Conservation (phyloP, 2,329 filamentous ascomycete genomes). For the Ascochyta pisi region DNA sequence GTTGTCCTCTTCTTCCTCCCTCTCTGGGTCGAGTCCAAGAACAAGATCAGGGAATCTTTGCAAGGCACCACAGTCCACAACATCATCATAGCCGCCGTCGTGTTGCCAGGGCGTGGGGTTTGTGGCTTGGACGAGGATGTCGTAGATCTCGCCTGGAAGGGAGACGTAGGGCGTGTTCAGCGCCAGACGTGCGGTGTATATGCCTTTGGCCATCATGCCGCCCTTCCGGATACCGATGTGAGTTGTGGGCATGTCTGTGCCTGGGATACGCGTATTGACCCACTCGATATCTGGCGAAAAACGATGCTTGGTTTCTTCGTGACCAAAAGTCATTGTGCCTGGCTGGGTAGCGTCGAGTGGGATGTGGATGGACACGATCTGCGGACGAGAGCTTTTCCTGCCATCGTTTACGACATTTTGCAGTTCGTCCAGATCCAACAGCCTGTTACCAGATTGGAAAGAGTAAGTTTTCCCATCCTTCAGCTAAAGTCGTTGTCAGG, state of each 20-base stretch:
- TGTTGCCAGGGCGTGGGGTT: constrained; percentile 2
- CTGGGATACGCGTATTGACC: constrained; percentile 7
- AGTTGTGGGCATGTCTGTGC: constrained; percentile 14
- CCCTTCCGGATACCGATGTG: constrained; percentile 26
- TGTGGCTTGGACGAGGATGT: constrained; percentile 25
- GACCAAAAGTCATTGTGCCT: constrained; percentile 3
- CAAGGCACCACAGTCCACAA: constrained; percentile 21
- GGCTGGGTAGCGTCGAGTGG: constrained; percentile 2
- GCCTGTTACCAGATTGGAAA: not conserved
- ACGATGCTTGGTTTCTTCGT: not conserved
- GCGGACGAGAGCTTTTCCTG: not conserved
- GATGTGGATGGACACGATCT: constrained; percentile 7
- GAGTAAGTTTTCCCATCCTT: not conserved
- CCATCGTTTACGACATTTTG: not conserved
- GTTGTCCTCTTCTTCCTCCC: constrained; percentile 4
- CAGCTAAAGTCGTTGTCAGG: not conserved
- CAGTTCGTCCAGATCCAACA: not conserved
- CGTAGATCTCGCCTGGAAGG: constrained; percentile 22
- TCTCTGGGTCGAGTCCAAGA: constrained; percentile 19
- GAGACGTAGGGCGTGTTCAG: constrained; percentile 23
- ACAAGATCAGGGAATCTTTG: constrained; percentile 25
- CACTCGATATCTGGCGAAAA: not conserved
- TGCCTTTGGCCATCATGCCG: constrained; percentile 20
- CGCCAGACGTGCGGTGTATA: constrained; percentile 13
- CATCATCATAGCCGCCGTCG: constrained; percentile 1